These are phyloP conservation scores for Berkeleyomyces rouxiae DNA, from an alignment of 2,329 filamentous ascomycete genomes.

Conservation along the genomic window DNA sequence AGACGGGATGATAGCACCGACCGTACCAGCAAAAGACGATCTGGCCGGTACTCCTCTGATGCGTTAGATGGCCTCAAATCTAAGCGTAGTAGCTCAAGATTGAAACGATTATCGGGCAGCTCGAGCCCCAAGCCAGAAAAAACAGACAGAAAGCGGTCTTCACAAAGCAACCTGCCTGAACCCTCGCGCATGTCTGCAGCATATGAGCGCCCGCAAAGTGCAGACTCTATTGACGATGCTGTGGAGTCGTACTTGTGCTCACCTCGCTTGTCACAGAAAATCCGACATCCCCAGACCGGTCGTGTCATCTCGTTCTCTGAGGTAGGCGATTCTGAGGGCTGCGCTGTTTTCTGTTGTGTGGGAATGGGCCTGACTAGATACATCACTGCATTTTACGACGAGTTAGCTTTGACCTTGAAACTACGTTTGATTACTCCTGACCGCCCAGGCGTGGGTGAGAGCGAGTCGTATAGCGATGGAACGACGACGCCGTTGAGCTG, in stretches of 20 bases:
- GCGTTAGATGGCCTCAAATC: conserved; percentile 26
- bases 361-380: conserved; percentile 96
- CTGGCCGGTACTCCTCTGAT: conserved; percentile 34
- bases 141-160: conserved; percentile 22
- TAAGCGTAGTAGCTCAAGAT: conserved; percentile 39
- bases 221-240: conserved; percentile 76
- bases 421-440: conserved; percentile 86
- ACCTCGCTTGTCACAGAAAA: conserved; percentile 72
- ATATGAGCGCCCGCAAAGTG: conserved; percentile 59
- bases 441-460: conserved; percentile 83
- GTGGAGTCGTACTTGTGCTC: conserved; percentile 74
- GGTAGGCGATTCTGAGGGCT: conserved; percentile 81
- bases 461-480: conserved; percentile 66
- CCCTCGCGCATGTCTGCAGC: conserved; percentile 26
- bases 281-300: conserved; percentile 70
- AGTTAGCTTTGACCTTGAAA: conserved; percentile 75
- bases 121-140: conserved; percentile 7
- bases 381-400: conserved; percentile 93
- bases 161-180: conserved; percentile 17
- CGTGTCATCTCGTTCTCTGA: conserved; percentile 90
- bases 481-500: conserved; percentile 78
- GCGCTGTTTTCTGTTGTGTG: conserved; percentile 88
- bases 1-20: conserved; percentile 34
- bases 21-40: conserved; percentile 26
- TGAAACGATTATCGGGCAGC: conserved; percentile 37